Conservation (phyloP, 257 asterid genomes). For the Ligustrum vulgare region DNA sequence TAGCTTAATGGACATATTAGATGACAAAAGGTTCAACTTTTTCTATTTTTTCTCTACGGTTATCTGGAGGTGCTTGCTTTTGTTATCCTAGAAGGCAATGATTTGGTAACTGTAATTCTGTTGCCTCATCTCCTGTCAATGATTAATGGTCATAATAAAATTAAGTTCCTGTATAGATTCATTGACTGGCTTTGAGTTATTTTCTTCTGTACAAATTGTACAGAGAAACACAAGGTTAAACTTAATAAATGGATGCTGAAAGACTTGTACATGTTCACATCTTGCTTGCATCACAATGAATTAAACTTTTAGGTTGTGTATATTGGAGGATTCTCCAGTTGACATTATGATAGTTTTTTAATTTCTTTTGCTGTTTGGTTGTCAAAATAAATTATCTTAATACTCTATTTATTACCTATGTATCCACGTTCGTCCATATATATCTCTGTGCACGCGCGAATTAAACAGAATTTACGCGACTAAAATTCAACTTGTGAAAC, state of each 20-base stretch:
- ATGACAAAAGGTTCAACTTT: background rate
- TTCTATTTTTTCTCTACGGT: background rate
- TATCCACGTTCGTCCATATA: background rate
- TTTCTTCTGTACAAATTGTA: background rate
- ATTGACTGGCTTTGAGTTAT: background rate
- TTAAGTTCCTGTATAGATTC: slow-evolving; percentile 20
- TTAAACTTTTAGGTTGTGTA: background rate
- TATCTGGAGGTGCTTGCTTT: slow-evolving; percentile 8
- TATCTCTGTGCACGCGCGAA: background rate
- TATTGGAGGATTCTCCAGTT: background rate
- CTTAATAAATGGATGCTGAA: slow-evolving; percentile 21
- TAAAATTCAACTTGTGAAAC: background rate
- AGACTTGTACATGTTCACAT: slow-evolving; percentile 2
- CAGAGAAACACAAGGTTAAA: slow-evolving; percentile 22
- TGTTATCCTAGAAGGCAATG: background rate
- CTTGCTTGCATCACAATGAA: background rate
- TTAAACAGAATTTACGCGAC: background rate
- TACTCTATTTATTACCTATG: background rate
- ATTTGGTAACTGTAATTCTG: background rate
- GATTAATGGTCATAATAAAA: slow-evolving; percentile 12
- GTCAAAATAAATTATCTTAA: background rate
- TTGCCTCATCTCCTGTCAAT: background rate
- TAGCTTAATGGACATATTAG: slow-evolving; percentile 13
- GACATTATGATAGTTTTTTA: background rate
- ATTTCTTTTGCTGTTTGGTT: background rate